phyloP scores from a whole-genome alignment of 768 basidiomycete species.

The Lentinula sp. region DNA sequence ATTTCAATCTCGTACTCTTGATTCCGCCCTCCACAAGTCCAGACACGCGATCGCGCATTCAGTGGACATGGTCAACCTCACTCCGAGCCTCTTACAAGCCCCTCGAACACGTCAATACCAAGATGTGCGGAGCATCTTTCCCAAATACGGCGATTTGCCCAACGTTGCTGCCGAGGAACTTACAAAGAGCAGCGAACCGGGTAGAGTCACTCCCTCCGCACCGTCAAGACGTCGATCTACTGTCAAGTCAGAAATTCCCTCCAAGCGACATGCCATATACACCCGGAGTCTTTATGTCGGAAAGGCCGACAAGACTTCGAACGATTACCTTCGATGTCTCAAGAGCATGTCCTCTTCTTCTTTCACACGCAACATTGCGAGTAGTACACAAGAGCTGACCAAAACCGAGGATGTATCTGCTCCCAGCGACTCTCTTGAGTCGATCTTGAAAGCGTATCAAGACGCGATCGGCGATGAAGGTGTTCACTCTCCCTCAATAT shows the following conservation, averaged over 20 bases:
- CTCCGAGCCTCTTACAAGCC: background rate
- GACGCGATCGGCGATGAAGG: background rate
- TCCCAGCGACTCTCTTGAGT: background rate
- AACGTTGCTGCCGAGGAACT: background rate
- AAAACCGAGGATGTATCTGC: background rate
- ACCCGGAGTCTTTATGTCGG: constrained; percentile 1
- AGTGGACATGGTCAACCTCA: background rate
- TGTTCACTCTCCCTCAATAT: background rate
- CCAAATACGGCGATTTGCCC: background rate
- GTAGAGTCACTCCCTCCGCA: background rate
- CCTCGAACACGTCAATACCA: background rate
- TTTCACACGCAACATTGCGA: background rate
- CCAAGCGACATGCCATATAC: constrained; percentile 5
- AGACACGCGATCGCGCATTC: background rate
- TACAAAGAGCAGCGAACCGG: background rate
- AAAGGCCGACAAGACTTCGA: background rate
- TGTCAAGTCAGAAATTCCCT: background rate
- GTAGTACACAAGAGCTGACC: background rate
- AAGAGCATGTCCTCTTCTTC: background rate
- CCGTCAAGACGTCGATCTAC: background rate
- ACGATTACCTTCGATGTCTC: background rate
- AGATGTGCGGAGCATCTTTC: background rate
- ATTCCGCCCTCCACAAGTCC: background rate
- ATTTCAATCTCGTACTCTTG: background rate
- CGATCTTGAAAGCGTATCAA: background rate